Conservation (phyloP, 306 rosid species). For the Pachyrhizus erosus region DNA sequence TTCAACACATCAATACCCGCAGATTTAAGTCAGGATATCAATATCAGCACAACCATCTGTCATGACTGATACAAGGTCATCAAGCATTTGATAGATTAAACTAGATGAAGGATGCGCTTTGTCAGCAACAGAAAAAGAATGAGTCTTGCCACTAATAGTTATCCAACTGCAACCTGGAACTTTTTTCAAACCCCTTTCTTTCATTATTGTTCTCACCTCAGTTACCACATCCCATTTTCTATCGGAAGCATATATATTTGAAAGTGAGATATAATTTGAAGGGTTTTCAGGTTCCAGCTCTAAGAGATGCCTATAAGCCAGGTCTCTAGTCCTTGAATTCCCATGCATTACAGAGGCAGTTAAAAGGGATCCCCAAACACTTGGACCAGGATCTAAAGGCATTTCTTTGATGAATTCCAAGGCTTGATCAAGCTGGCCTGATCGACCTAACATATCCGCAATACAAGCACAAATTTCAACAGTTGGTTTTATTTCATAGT, state of each 20-base stretch:
- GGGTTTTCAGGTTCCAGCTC: conserved; percentile 80
- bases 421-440: conserved; percentile 72
- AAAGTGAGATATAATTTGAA: conserved; percentile 74
- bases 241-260: conserved; percentile 70
- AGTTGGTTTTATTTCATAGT: conserved; percentile 62
- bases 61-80: conserved; percentile 61
- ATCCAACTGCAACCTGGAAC: conserved; percentile 90
- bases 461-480: conserved; percentile 78
- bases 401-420: conserved; percentile 63
- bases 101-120: conserved; percentile 69
- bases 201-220: conserved; percentile 72
- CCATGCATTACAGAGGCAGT: conserved; percentile 69
- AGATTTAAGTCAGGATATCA: conserved; percentile 44
- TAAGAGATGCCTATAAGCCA: conserved; percentile 64
- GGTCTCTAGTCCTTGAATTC: conserved; percentile 60
- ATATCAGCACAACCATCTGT: conserved; percentile 50
- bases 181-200: conserved; percentile 75
- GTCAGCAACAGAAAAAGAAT: conserved; percentile 78
- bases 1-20: conserved; percentile 17
- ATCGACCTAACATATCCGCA: conserved; percentile 77
- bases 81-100: conserved; percentile 66
- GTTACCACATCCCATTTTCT: conserved; percentile 79
- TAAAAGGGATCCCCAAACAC: conserved; percentile 85
- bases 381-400: conserved; percentile 67
- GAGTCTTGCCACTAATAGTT: conserved; percentile 55